Percentiles rank a stretch among this genome's conserved stretches.
These are phyloP conservation scores for Mallotus nudiflorus DNA, from an alignment of 345 rosid species.

Conservation along the genomic window DNA sequence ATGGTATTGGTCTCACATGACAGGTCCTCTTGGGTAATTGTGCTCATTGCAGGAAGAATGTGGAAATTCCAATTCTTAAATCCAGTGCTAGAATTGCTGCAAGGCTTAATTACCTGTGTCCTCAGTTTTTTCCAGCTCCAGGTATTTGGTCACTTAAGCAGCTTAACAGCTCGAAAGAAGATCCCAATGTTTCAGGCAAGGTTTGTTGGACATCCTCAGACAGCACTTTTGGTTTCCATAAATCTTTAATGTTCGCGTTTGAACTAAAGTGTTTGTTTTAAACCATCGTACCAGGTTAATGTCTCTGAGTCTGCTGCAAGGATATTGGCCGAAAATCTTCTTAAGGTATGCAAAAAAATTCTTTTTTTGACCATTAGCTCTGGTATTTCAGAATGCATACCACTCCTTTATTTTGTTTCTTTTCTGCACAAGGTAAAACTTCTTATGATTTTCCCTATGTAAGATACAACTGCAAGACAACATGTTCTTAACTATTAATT, in stretches of 20 bases:
- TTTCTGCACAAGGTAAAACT: background rate
- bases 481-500: background rate
- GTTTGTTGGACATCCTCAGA: constrained; percentile 41
- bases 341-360: constrained; percentile 59
- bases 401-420: background rate
- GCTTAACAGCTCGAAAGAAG: constrained; percentile 24
- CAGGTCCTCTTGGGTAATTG: background rate
- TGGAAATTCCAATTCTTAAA: constrained; percentile 74
- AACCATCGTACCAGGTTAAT: constrained; percentile 42
- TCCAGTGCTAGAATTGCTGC: constrained; percentile 83
- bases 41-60: constrained; percentile 58
- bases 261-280: constrained; percentile 17
- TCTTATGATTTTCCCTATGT: background rate
- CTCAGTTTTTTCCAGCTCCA: constrained; percentile 91
- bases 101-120: constrained; percentile 82
- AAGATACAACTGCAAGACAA: background rate
- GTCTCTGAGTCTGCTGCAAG: constrained; percentile 37
- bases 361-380: background rate
- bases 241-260: background rate
- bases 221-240: background rate
- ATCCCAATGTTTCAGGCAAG: constrained; percentile 37
- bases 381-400: background rate
- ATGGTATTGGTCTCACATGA: background rate
- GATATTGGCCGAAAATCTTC: constrained; percentile 84
- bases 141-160: constrained; percentile 68